These are phyloP conservation scores for Candida pseudoglaebosa DNA, from an alignment of 805 yeast species.

Conservation along the genomic window DNA sequence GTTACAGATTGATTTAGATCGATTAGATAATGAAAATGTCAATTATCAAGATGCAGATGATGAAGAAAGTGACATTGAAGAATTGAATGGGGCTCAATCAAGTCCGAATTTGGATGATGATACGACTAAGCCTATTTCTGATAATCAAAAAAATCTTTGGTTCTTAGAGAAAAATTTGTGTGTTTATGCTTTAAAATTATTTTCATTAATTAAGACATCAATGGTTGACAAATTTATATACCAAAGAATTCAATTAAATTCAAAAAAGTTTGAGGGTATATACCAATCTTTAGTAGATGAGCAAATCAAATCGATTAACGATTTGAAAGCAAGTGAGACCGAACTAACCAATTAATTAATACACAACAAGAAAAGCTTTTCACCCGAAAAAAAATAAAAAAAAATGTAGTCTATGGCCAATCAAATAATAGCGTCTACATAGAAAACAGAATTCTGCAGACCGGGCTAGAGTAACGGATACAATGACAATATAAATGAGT, in stretches of 20 bases:
- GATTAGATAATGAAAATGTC: slow-evolving; percentile 51
- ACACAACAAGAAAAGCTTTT: too few species aligned
- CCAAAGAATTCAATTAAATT: slow-evolving; percentile 36
- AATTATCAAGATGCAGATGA: slow-evolving; percentile 24
- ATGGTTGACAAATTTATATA: slow-evolving; percentile 22
- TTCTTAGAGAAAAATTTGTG: slow-evolving; percentile 38
- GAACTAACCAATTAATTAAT: background rate
- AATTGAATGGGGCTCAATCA: background rate
- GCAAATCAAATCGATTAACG: slow-evolving; percentile 13
- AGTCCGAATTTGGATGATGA: slow-evolving; percentile 5
- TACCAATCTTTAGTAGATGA: slow-evolving; percentile 18
- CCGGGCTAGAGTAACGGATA: too few species aligned
- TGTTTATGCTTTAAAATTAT: slow-evolving; percentile 37
- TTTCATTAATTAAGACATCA: slow-evolving; percentile 29
- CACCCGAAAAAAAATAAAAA: too few species aligned
- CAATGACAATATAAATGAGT: too few species aligned
- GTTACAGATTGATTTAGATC: slow-evolving; percentile 39
- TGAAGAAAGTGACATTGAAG: slow-evolving; percentile 4
- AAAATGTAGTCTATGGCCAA: too few species aligned
- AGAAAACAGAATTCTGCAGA: too few species aligned
- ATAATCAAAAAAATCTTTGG: slow-evolving; percentile 23
- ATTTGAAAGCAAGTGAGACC: background rate
- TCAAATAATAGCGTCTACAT: too few species aligned
- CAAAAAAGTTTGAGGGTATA: slow-evolving; percentile 30
- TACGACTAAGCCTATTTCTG: background rate